Evolutionary conservation across 2,329 filamentous ascomycete genomes (phyloP), one percentile per base, ranked within the genome.

Genomic region (Hirsutella thompsonii): DNA sequence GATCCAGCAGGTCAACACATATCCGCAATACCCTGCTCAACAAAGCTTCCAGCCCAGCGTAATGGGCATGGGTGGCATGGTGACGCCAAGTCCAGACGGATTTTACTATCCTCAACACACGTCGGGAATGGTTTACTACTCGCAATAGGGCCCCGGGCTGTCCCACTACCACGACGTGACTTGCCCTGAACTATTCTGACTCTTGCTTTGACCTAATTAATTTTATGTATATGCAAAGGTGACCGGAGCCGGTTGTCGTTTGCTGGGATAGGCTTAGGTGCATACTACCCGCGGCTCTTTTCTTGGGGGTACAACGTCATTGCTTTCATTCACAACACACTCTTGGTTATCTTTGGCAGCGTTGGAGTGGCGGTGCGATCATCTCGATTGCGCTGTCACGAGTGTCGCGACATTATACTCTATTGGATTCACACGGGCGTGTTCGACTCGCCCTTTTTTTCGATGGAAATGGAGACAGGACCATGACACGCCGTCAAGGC

Each of bases 1-100:
- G 55, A 66, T 89, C 37, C 67, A 76, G 20, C 64, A 72, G 1
- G 65, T 75, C 47, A 56, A 64, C 38, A 52, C 58, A 18, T 76
- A 74, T 47, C 63, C 67, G 23, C 43, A 62, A 1, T 74, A 71
- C 46, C 64, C 68, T 42, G 55, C 68, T 6, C 58, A 68, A 32
- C 72, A 68, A 44, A 56, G 67, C 42, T 85, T 79, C 52, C 66
- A 68, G 42, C 57, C 66, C 16, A 74, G 70, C 35, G 68, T 79
- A 36, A 69, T 81, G 45, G 79, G 79, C 35, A 86, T 89, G 74
- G 80, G 79, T 46, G 81, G 83, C 9, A 88, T 92, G 79, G 82
- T 88, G 67, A 83, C 83, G 46, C 74, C 70, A 47, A 78, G 67
- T 53, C 70, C 74, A 53, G 70, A 79, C 57, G 70, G 69, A 45